These are phyloP conservation scores for Pseudocercospora fuligena DNA, from an alignment of 2,329 filamentous ascomycete genomes.

Conservation along the genomic window DNA sequence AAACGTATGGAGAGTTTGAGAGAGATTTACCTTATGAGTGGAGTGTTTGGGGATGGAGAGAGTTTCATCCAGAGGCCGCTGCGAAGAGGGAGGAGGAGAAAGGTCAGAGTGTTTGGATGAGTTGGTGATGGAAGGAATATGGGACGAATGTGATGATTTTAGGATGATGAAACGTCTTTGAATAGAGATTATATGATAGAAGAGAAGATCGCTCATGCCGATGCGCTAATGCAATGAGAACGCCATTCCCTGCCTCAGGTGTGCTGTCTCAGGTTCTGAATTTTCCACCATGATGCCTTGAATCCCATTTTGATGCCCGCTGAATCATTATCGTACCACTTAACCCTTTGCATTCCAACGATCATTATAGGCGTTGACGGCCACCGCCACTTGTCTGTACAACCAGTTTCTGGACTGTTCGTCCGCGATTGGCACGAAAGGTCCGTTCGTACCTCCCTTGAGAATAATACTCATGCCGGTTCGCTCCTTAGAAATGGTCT, in stretches of 20 bases:
- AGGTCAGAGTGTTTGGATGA: slow-evolving; percentile 2
- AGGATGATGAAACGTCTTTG: neutral
- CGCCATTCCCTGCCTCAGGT: neutral
- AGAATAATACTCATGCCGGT: slow-evolving; percentile 89
- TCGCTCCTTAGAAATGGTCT: slow-evolving; percentile 95
- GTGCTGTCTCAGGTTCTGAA: neutral
- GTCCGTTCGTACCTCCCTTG: slow-evolving; percentile 88
- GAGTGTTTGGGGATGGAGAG: slow-evolving; percentile 46
- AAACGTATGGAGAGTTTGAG: slow-evolving; percentile 44
- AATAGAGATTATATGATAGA: neutral
- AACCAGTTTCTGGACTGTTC: slow-evolving; percentile 74
- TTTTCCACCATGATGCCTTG: neutral
- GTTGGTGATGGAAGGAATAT: no score
- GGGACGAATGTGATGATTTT: neutral
- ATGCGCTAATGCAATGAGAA: slow-evolving; percentile 2
- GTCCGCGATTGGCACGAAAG: slow-evolving; percentile 92
- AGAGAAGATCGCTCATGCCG: neutral
- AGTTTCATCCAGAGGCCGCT: slow-evolving; percentile 15
- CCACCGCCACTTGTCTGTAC: slow-evolving; percentile 68
- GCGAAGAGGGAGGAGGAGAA: slow-evolving; percentile 11
- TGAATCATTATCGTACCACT: neutral
- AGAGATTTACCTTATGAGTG: slow-evolving; percentile 43
- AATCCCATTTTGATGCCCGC: neutral
- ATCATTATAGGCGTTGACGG: slow-evolving; percentile 71
- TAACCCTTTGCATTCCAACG: slow-evolving; percentile 66